phyloP scores from a whole-genome alignment of 495 filamentous ascomycete species.

The Aspergillus bertholletiae region DNA sequence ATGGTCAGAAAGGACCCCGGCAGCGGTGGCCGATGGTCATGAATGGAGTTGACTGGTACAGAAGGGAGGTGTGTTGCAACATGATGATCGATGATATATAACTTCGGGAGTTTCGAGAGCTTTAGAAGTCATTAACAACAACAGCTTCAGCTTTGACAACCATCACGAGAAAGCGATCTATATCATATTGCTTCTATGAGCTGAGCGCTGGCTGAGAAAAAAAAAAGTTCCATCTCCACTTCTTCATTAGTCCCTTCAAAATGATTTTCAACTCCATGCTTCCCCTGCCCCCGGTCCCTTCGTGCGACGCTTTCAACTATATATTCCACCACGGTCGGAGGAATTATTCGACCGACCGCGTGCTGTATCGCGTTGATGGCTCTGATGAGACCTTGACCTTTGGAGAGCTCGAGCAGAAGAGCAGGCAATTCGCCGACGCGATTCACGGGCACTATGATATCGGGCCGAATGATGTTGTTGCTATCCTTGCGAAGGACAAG shows the following conservation, averaged over 20 bases:
- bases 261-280: slow-evolving; percentile 9
- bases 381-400: slow-evolving; percentile 7
- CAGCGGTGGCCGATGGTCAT: neutral
- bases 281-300: neutral
- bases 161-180: neutral
- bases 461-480: slow-evolving; percentile 10
- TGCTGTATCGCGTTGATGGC: slow-evolving; percentile 5
- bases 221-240: neutral
- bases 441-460: slow-evolving; percentile 1
- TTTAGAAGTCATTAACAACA: neutral
- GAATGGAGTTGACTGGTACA: neutral
- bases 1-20: neutral
- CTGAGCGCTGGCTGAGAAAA: no score
- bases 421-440: slow-evolving; percentile 6
- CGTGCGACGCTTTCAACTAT: slow-evolving; percentile 10
- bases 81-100: neutral
- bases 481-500: slow-evolving; percentile 7
- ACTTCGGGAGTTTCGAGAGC: neutral
- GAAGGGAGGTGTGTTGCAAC: neutral
- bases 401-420: slow-evolving; percentile 4
- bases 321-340: slow-evolving; percentile 10
- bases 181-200: neutral
- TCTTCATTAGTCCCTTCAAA: neutral
- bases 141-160: neutral
- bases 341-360: slow-evolving; percentile 2